Percentiles rank a stretch among this genome's conserved stretches.
Evolutionary conservation across 1,284 basidiomycete genomes (phyloP).

Genomic region (Fomitopsis schrenkii): DNA sequence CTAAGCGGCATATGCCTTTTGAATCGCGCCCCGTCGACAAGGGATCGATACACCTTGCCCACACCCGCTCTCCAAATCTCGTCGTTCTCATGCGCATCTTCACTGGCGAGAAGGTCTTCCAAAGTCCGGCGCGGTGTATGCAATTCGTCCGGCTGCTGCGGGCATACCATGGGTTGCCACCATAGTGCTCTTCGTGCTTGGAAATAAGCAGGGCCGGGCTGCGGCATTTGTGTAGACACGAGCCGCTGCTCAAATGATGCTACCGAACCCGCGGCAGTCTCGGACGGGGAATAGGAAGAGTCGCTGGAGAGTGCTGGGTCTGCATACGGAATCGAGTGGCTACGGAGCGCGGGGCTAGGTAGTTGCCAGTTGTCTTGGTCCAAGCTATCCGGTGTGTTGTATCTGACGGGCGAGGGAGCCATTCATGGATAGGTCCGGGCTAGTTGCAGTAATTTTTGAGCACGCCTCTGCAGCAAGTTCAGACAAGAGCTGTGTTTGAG

Average conservation of each 20-base stretch:
- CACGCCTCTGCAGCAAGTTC: neutral
- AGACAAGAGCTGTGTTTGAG: neutral
- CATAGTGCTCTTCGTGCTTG: slow-evolving; percentile 57
- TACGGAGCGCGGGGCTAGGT: neutral
- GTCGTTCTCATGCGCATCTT: slow-evolving; percentile 46
- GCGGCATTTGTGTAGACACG: slow-evolving; percentile 39
- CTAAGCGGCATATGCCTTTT: slow-evolving; percentile 55
- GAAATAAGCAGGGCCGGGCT: slow-evolving; percentile 61
- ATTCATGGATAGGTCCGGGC: neutral
- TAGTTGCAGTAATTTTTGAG: neutral
- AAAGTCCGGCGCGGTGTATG: slow-evolving; percentile 45
- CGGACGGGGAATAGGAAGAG: neutral
- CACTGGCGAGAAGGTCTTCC: slow-evolving; percentile 45
- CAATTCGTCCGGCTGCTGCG: slow-evolving; percentile 18
- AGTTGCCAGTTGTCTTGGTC: neutral
- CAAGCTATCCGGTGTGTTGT: neutral
- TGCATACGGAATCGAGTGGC: neutral
- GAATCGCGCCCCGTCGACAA: slow-evolving; percentile 52
- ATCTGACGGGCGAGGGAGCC: slow-evolving; percentile 1
- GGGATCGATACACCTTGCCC: slow-evolving; percentile 58
- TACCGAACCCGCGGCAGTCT: neutral
- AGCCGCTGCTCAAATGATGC: slow-evolving; percentile 37
- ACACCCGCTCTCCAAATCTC: slow-evolving; percentile 54
- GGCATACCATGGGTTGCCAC: slow-evolving; percentile 33
- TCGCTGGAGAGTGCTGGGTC: neutral